Base-by-base conservation (phyloP, 2,329 filamentous ascomycete species). In the Penicillium freii region DNA sequence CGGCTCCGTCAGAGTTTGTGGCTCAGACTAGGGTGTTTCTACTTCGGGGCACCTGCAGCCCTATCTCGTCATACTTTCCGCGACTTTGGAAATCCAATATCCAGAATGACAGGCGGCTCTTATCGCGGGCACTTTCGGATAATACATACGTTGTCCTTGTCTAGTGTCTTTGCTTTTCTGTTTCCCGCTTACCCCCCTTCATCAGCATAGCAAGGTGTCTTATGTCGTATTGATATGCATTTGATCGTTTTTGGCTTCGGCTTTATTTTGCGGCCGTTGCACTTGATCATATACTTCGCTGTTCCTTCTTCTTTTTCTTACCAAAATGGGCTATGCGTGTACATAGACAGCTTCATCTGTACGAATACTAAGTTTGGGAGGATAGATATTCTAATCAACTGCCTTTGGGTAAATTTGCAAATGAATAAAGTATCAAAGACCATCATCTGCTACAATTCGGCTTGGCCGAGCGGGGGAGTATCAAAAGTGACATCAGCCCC, bases 41-140 rank as follows among this genome's bases (percentile, higher is more conserved):
- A 17, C 42, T 62, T 65, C 45, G n/a, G 56, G 60, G 45, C 44
- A 58, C 54, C 44, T 62, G 64, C 64, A 64, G 56, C 57, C 52
- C 40, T 25, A 48, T 39, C 34, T 47, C 56, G 51, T 64, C 58
- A 64, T 59, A 44, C 54, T 45, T 57, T 49, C 36, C 43, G 48
- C 40, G 46, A 33, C n/a, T 51, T 47, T 40, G 15, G 27, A 48
- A 51, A 54, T 58, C 27, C 15, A 51, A 56, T 56, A 54, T 59
- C 27, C 19, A 48, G 55, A 56, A 60, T 65, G 58, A 60, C 57
- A 57, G 53, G 63, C 63, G 58, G 61, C 63, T 63, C 56, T 33
- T 56, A 48, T 34, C 40, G 33, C 33, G 54, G 54, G 33, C 29
- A 58, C 19, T 43, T 23, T 52, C 52, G 46, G 54, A 27, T 17